Evolutionary conservation across 805 yeast genomes (phyloP), one percentile per base, ranked within the genome.

Genomic region (Ogataea nakhonphanomensis): DNA sequence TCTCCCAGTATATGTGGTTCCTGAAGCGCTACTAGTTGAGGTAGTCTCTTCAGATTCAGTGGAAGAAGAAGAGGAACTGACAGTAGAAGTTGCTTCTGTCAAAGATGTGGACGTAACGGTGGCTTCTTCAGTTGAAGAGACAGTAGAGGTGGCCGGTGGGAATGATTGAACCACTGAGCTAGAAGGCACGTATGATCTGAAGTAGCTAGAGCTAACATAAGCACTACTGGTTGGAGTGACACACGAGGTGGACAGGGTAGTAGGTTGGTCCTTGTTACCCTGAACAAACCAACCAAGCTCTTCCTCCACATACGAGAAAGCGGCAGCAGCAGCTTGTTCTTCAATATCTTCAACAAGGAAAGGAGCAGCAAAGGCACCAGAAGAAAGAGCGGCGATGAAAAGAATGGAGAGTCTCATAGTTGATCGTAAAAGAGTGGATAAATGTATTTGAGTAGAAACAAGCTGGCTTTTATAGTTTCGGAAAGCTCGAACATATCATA

Each of bases 1-100:
- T 44, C 73, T 58, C 30, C 79, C 79, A 2, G 62, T 33, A 24
- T 49, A 26, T 10, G 49, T 30, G 6, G 20, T 13, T 11, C 14
- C 25, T 7, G 42, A 7, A 1, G 42, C 28, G 26, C 45, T 5
- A 13, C 42, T 24, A n/a, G 28, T 25, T 12, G 44, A 20, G 13
- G 41, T 22, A 9, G 48, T 12, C 1, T 49, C 13, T 13, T 42
- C 25, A 12, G 48, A n/a, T n/a, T n/a, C 25, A 13, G 37, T 20
- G 25, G 46, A 5, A 15, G 40, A 26, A 17, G 20, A 17, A 17
- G 20, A 17, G 5, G 20, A 17, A 17, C 20, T 17, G 20, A 17
- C 20, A 17, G 20, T 17, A 17, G n/a, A n/a, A n/a, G n/a, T n/a
- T n/a, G n/a, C 9, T 14, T 25, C 8, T 28, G 32, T 22, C 28